Conservation (phyloP, 495 filamentous ascomycete genomes). For the Aspergillus cavernicola region DNA sequence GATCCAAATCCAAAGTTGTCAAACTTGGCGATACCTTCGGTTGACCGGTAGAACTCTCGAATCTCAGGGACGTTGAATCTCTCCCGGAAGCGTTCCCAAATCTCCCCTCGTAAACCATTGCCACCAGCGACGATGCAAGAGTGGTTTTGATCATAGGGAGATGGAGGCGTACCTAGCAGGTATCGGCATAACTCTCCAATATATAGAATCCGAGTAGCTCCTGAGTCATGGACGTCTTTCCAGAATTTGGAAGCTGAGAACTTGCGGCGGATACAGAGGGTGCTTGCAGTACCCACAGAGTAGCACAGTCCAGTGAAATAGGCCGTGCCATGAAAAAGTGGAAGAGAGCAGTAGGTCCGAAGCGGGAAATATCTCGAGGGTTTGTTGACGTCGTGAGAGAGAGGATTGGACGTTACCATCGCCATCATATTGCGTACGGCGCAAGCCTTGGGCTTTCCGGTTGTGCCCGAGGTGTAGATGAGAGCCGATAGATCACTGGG, state of each 20-base stretch:
- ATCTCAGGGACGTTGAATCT: conserved; percentile 80
- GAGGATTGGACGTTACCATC: conserved; percentile 40
- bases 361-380: conserved; percentile 51
- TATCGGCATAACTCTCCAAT: conserved; percentile 94
- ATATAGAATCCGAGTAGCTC: conserved; percentile 83
- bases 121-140: conserved; percentile 73
- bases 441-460: conserved; percentile 87
- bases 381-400: conserved; percentile 33
- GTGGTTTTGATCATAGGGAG: conserved; percentile 70
- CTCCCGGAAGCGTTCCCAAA: conserved; percentile 82
- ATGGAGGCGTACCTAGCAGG: conserved; percentile 70
- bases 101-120: conserved; percentile 86
- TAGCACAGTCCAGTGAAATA: conserved; percentile 60
- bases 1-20: conserved; percentile 74
- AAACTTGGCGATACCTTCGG: conserved; percentile 69
- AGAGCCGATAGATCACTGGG: conserved; percentile 59
- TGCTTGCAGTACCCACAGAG: conserved; percentile 38
- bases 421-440: conserved; percentile 61
- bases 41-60: conserved; percentile 86
- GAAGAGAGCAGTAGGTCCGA: conserved; percentile 84
- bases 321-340: conserved; percentile 84
- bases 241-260: conserved; percentile 89
- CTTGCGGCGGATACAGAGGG: conserved; percentile 55
- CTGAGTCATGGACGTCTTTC: conserved; percentile 71
- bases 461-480: conserved; percentile 86